Evolutionary conservation across 2,329 filamentous ascomycete genomes (phyloP), one percentile per base, ranked within the genome.

Genomic region (Hymenoscyphus infarciens): DNA sequence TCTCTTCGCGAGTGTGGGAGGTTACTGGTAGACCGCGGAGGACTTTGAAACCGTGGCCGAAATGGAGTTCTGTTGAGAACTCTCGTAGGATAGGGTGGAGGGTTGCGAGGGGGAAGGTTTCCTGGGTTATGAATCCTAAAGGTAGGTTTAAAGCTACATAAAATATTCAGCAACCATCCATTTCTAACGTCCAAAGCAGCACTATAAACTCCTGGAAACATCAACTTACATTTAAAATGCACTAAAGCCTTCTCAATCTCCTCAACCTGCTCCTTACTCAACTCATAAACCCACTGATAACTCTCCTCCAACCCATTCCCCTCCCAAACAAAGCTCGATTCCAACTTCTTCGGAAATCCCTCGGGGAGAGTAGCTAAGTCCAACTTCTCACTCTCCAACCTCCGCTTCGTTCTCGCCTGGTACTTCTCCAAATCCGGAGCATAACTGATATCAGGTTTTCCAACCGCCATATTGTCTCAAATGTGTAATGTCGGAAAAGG

Each of bases 361-460:
- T 71, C 66, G 0, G 83, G 84, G 0, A 86, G 68, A 0, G 73
- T 42, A 6, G 27, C 71, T 3, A 71, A 77, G 2, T 73, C 70
- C 0, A 81, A 69, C 0, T 71, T 69, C 10, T 80, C 81, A 0
- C 73, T 76, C 52, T 78, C 74, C 3, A 78, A 72, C 2, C 82
- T 77, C 3, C 76, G 75, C 57, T 80, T 73, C n/a, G 76, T 76
- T 4, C 84, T 79, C 1, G 79, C 78, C 31, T 81, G 75, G 66
- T 82, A 87, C 66, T 82, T 85, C 35, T 79, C 76, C 53, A 76
- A 75, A 64, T 86, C 76, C 0, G 85, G 84, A 1, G 79, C 75
- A 70, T 87, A 87, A 1, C 74, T 74, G 61, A 87, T 87, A 66
- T 87, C 84, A 0, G 85, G 84, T 67, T 86, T 56, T 59, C 56